Evolutionary conservation across 257 asterid genomes (phyloP), one percentile per base, ranked within the genome.

Genomic region (Anisodus acutangulus): DNA sequence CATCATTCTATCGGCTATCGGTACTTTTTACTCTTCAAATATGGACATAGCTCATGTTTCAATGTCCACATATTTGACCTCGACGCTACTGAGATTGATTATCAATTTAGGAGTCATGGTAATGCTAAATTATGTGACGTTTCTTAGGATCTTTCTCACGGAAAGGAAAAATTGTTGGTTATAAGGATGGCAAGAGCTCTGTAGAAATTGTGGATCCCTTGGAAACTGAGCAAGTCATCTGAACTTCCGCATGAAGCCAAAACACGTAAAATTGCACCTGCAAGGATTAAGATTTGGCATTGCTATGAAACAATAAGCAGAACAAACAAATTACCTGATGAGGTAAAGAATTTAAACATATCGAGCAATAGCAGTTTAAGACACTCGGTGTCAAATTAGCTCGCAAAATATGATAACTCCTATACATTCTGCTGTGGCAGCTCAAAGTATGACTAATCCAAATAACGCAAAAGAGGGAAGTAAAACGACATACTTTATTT

Each of bases 241-340:
- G 82, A 39, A 83, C 22, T 71, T 71, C 11, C n/a, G 6, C 17
- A 64, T 41, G 31, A 62, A 51, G 57, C 59, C 81, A 74, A 74
- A 54, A 60, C 37, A 49, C 39, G 10, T 45, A 81, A 60, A 31
- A 5, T 7, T 31, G 49, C 78, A 57, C 16, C 53, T 39, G 35
- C 55, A 68, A 69, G 16, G 64, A 22, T 9, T 19, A 58, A 45
- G 9, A 3, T 39, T 26, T 2, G 7, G 16, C 63, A 43, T 41
- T 80, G 60, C 82, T 58, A 85, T 69, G 55, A 45, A 49, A 85
- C 85, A 17, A 60, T 82, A 81, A 68, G 57, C 59, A 81, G 22
- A 69, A 15, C 31, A 68, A 82, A 47, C 49, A 81, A 67, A 47
- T 80, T 71, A 57, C 41, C 47, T 41, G 81, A 70, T 3, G 13